Evolutionary conservation across 2,329 filamentous ascomycete species (phyloP).

Genomic region (Ophiocordyceps sinensis): DNA sequence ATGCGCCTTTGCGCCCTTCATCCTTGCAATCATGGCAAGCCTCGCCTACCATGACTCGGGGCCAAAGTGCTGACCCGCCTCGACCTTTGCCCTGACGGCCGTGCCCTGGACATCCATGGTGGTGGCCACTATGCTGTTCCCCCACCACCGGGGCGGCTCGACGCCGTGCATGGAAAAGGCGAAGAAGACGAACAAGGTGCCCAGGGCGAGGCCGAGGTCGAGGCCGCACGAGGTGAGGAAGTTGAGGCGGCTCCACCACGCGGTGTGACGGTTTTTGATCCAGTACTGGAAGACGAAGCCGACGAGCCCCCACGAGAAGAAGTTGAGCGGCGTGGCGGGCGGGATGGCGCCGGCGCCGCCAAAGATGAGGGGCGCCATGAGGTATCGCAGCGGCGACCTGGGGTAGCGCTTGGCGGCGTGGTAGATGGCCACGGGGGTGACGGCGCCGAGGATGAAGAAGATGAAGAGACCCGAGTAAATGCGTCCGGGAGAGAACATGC

Average conservation of each 20-base stretch:
- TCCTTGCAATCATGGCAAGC: no score
- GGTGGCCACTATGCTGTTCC: slow-evolving; percentile 40
- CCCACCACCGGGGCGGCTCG: slow-evolving; percentile 54
- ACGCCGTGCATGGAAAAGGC: slow-evolving; percentile 50
- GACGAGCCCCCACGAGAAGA: slow-evolving; percentile 58
- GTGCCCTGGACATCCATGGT: slow-evolving; percentile 48
- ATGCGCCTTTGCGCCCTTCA: no score
- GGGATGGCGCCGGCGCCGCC: slow-evolving; percentile 44
- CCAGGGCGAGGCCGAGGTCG: slow-evolving; percentile 53
- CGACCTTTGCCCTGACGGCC: slow-evolving; percentile 40
- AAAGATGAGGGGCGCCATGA: slow-evolving; percentile 50
- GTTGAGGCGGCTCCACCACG: slow-evolving; percentile 63
- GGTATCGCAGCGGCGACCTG: slow-evolving; percentile 31
- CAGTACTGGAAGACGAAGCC: slow-evolving; percentile 57
- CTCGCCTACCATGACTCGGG: slow-evolving; percentile 33
- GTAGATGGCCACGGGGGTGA: slow-evolving; percentile 38
- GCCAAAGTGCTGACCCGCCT: slow-evolving; percentile 45
- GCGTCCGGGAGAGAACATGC: slow-evolving; percentile 48
- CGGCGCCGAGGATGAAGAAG: slow-evolving; percentile 44
- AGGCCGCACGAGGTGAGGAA: slow-evolving; percentile 57
- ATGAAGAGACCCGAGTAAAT: slow-evolving; percentile 45
- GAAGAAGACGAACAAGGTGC: slow-evolving; percentile 57
- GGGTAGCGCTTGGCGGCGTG: slow-evolving; percentile 33
- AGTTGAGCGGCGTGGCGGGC: slow-evolving; percentile 59
- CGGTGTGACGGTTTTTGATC: slow-evolving; percentile 47